Evolutionary conservation across 495 filamentous ascomycete genomes (phyloP), one percentile per base, ranked within the genome.

Genomic region (Talaromyces adpressus): DNA sequence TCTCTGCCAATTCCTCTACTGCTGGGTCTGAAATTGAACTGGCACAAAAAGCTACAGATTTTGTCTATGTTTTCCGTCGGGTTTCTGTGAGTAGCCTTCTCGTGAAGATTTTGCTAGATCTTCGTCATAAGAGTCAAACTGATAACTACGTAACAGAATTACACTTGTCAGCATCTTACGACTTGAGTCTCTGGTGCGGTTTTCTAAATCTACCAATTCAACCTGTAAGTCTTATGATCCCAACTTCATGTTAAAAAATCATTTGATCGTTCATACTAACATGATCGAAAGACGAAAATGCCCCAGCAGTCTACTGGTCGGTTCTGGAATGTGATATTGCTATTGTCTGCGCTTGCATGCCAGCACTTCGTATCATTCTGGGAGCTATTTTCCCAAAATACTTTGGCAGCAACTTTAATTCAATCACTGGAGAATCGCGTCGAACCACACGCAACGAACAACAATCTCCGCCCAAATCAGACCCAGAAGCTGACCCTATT

Each of bases 21-120:
- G 6, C 66, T 72, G 18, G 63, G 71, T 6, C 67, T 86, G 11
- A 63, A 79, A 14, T 65, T 85, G 51, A 72, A 72, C 14, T 66
- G 65, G 54, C 72, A 72, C 59, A 82, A 79, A 68, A 85, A 82
- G 66, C 59, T 79, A 8, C 74, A 72, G n/a, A 70, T 85, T 36
- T 73, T 75, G 45, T 23, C 83, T 6, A 81, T 86, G 70, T 85
- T 86, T 66, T 72, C 72, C 4, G 71, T 84, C 18, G 84, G 83
- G 11, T 72, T 83, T 22, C 75, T 85, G 82, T 84, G 71, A 64
- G 75, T 71, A 45, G 14, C n/a, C n/a, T 53, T 27, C 14, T 59
- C 51, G 34, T 39, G 30, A 51, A 59, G 30, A 27, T 56, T 54
- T 25, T 32, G 20, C 18, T 51, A 4, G 53, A n/a, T 63, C 22